Evolutionary conservation across 805 yeast species (phyloP).

Genomic region (Candida mattraensis): DNA sequence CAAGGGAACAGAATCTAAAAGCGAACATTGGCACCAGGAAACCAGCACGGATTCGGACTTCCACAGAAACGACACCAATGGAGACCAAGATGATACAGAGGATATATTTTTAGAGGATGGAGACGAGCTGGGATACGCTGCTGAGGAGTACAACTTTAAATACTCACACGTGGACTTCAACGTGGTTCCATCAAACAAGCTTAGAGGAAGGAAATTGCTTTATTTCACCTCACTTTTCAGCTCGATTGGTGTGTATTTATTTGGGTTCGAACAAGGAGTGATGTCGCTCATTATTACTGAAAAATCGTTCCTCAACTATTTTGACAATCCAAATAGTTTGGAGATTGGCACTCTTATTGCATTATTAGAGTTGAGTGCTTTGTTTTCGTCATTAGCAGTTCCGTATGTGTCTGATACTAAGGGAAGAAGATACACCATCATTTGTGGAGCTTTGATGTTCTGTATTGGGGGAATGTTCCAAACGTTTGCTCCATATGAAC

Average conservation of each 20-base stretch:
- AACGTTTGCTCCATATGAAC: conserved; percentile 46
- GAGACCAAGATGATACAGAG: conserved; percentile 7
- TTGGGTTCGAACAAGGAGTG: conserved; percentile 74
- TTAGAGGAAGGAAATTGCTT: conserved; percentile 26
- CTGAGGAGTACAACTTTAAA: conserved; percentile 4
- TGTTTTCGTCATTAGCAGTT: conserved; percentile 68
- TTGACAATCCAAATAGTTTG: conserved; percentile 67
- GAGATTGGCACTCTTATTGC: conserved; percentile 83
- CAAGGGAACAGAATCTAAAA: conserved; percentile 7
- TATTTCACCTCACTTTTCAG: conserved; percentile 29
- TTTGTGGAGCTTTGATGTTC: conserved; percentile 72
- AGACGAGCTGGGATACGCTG: conserved; percentile 1
- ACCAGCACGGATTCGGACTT: conserved; percentile 1
- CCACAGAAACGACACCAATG: conserved; percentile 1
- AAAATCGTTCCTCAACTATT: conserved; percentile 62
- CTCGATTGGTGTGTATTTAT: conserved; percentile 43
- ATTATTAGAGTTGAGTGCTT: conserved; percentile 80
- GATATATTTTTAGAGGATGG: conserved; percentile 10
- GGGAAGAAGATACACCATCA: conserved; percentile 77
- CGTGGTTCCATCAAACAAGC: conserved; percentile 13
- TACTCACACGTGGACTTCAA: conserved; percentile 25
- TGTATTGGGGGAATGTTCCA: conserved; percentile 76
- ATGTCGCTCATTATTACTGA: conserved; percentile 83
- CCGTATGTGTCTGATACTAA: conserved; percentile 72
- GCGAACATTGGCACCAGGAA: conserved; percentile 15